Base-by-base conservation (phyloP, 352 stramenopile species). In the Globisporangium recalcitrans region DNA sequence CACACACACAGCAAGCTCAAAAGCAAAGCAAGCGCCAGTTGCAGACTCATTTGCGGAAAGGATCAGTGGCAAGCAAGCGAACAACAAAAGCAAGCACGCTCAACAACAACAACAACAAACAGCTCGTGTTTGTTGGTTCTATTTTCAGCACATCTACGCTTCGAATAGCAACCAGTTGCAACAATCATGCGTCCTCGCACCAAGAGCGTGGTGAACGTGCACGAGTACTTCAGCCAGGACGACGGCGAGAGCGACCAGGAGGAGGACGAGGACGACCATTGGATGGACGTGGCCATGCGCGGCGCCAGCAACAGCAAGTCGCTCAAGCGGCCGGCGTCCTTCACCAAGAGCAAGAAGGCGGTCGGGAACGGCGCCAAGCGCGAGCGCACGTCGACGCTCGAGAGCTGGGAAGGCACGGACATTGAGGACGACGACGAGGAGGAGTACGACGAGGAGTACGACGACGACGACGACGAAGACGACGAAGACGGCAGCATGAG, bases 221-320 rank as follows among this genome's bases (percentile, higher is more conserved):
- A 74, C 70, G 82, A 92, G 58, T 92, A 92, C 67, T 92, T 92
- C 64, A 72, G 78, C 55, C 70, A 73, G 47, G 78, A 84, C 67
- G 75, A 69, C 62, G 76, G 61, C 64, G 69, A 71, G 56, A 74
- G 65, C 26, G 68, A 80, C 42, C 71, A 78, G 42, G 65, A 78
- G 62, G 70, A 80, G 21, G 56, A 63, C 44, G 73, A 86, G 46
- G 68, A 78, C 14, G 78, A 88, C 51, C 71, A 85, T 47, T 81
- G 74, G 71, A 81, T 82, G 69, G 58, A 68, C 32, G 66, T 84
- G 24, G 77, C 77, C 38, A 69, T 78, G 62, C 61, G 56, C 9
- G 66, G 69, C 46, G 27, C 16, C 64, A 53, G 49, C 56, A 63
- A 6, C 44, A 29, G 32, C 48, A 70, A 63, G 36, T 22, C 40